Base-by-base conservation (phyloP, 805 yeast genomes). In the Candida vartiovaarae region DNA sequence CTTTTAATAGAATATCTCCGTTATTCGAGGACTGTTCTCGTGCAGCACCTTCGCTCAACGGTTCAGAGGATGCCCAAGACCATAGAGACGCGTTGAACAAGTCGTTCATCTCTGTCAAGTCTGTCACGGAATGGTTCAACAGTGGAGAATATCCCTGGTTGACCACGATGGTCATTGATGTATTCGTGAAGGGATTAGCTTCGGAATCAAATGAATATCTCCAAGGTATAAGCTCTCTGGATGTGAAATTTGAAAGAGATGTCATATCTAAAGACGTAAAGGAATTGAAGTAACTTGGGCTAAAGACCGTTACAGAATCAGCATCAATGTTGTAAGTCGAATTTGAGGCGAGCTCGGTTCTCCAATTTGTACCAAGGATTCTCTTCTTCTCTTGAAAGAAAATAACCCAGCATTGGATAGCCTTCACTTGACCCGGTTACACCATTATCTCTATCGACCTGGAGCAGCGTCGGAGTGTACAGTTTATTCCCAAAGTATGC, bases 21-120 rank as follows among this genome's bases (percentile, higher is more conserved):
- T 53, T 44, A 3, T 51, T 41, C 1, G 39, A 30, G 1, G 49
- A 46, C 1, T 32, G 32, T 0, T 53, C 45, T 28, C 48, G 52
- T 20, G 60, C 62, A 2, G 48, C 54, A 31, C 48, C 38, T 27
- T 50, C 42, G 15, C 49, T 38, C 9, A 47, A 45, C 1, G 93
- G 93, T 55, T 82, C 75, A 8, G 63, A 60, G 0, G 69, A 56
- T 0, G 71, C 74, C 96, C 96, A 89, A 2, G 91, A 74, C 96
- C 96, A 89, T 32, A 74, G 44, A 0, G 73, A 62, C 11, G 55
- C 37, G 11, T 66, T 57, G 9, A 74, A 44, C 26, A 71, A 53
- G 0, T 52, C 41, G 0, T 66, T 56, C 7, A 72, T 58, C 11
- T 58, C 52, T 10, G 61, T 32, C 8, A 65, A 38, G 29, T 37